These are phyloP conservation scores for Aspergillus sparsus DNA, from an alignment of 495 filamentous ascomycete genomes.

Conservation along the genomic window DNA sequence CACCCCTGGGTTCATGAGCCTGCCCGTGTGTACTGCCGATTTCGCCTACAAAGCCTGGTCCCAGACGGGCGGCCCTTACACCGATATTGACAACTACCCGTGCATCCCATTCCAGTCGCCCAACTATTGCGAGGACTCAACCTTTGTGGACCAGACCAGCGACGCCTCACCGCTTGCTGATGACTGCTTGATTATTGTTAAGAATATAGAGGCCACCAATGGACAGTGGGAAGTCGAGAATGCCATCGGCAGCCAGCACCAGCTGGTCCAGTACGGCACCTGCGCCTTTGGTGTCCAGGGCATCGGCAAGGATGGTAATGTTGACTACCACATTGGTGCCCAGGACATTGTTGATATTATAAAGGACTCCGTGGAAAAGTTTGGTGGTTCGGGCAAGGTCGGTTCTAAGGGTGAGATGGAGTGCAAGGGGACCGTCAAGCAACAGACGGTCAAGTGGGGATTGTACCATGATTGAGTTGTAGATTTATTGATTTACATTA, in stretches of 20 bases:
- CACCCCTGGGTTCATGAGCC: too few relatives aligned
- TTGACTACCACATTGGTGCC: conserved; percentile 23
- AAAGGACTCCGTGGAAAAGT: conserved; percentile 23
- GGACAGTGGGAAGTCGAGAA: background rate
- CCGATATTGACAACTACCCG: too few relatives aligned
- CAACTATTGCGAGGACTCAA: background rate
- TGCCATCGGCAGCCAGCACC: background rate
- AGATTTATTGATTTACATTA: too few relatives aligned
- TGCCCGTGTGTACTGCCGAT: too few relatives aligned
- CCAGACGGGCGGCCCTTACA: too few relatives aligned
- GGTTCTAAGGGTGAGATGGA: conserved; percentile 29
- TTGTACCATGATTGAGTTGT: too few relatives aligned
- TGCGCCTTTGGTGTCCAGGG: conserved; percentile 22
- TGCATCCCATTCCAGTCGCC: too few relatives aligned
- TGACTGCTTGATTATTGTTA: background rate
- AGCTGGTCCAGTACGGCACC: conserved; percentile 22
- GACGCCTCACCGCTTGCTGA: background rate
- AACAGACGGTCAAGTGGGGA: too few relatives aligned
- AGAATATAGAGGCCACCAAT: background rate
- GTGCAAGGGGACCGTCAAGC: background rate
- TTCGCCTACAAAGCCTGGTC: too few relatives aligned
- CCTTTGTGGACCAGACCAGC: background rate
- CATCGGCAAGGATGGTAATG: conserved; percentile 13
- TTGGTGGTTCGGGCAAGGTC: conserved; percentile 25
- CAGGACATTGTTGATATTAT: conserved; percentile 35